Evolutionary conservation across 805 yeast species (phyloP).

Genomic region (Candida glaebosa): DNA sequence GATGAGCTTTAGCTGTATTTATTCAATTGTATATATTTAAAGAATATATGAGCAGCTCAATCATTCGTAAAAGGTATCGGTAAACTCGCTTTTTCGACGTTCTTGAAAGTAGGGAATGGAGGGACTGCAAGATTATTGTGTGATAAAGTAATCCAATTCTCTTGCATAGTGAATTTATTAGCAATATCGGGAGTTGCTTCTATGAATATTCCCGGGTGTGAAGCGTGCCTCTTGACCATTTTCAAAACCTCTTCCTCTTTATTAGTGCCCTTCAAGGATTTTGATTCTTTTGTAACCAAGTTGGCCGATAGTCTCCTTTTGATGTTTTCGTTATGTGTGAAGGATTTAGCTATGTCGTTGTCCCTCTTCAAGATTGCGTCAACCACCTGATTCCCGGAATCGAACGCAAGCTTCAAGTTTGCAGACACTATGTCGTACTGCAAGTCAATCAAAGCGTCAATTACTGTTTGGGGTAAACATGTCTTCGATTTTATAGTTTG

Average conservation of each 20-base stretch:
- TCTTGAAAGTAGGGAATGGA: slow-evolving; percentile 54
- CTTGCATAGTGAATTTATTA: slow-evolving; percentile 19
- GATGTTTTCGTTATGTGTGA: slow-evolving; percentile 23
- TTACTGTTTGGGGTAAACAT: slow-evolving; percentile 43
- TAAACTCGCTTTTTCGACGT: slow-evolving; percentile 57
- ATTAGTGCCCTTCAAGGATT: slow-evolving; percentile 4
- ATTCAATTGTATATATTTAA: slow-evolving; percentile 1
- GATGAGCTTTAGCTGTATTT: slow-evolving; percentile 42
- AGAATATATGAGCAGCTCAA: slow-evolving; percentile 6
- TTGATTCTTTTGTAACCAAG: slow-evolving; percentile 7
- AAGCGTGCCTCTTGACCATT: slow-evolving; percentile 19
- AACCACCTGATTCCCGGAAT: slow-evolving; percentile 9
- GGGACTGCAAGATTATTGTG: slow-evolving; percentile 20
- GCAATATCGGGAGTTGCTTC: slow-evolving; percentile 35
- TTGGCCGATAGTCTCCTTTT: slow-evolving; percentile 18
- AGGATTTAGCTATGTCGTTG: slow-evolving; percentile 23
- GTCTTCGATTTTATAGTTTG: slow-evolving; percentile 43
- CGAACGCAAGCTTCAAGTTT: slow-evolving; percentile 9
- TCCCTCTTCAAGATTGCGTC: slow-evolving; percentile 14
- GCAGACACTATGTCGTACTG: slow-evolving; percentile 17
- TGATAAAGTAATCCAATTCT: slow-evolving; percentile 19
- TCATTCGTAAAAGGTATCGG: slow-evolving; percentile 39
- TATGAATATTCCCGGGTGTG: slow-evolving; percentile 32
- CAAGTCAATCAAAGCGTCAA: slow-evolving; percentile 34
- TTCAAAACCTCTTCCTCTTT: slow-evolving; percentile 21